Conservation (phyloP, 148 eudicot species). For the Rhododendron ovatum region DNA sequence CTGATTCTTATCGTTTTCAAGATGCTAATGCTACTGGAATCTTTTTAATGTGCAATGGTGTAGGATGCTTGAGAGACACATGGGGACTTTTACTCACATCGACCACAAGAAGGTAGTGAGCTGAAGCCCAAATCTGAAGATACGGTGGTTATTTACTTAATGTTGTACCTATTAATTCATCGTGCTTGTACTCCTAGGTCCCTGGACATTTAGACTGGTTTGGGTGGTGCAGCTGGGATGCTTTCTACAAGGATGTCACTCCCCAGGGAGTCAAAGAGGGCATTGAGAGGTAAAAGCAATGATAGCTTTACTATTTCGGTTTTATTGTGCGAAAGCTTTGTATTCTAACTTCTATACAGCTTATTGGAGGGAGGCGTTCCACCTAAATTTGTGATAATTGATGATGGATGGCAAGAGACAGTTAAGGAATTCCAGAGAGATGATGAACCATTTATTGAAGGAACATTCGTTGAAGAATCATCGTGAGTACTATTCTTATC, state of each 20-base stretch:
- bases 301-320: neutral
- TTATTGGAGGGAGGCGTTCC: slow-evolving; percentile 48
- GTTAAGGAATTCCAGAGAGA: slow-evolving; percentile 40
- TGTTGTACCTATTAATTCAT: neutral
- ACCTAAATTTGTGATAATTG: slow-evolving; percentile 59
- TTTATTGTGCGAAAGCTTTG: neutral
- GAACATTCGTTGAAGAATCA: slow-evolving; percentile 20
- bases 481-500: slow-evolving; percentile 19
- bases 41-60: neutral
- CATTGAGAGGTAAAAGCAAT: slow-evolving; percentile 42
- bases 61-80: slow-evolving; percentile 54
- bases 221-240: slow-evolving; percentile 79
- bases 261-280: slow-evolving; percentile 52
- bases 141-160: neutral
- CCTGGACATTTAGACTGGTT: slow-evolving; percentile 64
- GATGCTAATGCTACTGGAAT: neutral
- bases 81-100: slow-evolving; percentile 52
- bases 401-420: slow-evolving; percentile 74
- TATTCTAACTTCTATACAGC: slow-evolving; percentile 22
- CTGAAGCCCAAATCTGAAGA: neutral
- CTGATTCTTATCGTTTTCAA: neutral
- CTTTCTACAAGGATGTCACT: slow-evolving; percentile 55
- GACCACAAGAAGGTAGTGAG: slow-evolving; percentile 57
- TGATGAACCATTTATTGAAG: slow-evolving; percentile 37
- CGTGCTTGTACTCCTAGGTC: slow-evolving; percentile 26